Base-by-base conservation (phyloP, 2,329 filamentous ascomycete species). In the Rutstroemia sydowiana region DNA sequence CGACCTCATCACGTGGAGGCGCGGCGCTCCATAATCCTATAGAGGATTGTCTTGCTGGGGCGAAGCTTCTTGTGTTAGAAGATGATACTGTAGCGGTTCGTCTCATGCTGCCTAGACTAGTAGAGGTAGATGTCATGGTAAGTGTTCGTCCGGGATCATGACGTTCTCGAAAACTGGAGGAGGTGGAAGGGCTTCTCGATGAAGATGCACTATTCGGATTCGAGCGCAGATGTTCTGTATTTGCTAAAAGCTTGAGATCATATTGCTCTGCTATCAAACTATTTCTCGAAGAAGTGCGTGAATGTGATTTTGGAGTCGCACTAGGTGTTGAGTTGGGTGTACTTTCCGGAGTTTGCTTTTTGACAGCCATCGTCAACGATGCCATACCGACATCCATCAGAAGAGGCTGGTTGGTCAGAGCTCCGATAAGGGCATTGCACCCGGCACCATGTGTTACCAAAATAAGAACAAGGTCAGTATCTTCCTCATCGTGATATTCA, bases 381-480 rank as follows among this genome's bases (percentile, higher is more conserved):
- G 92, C 88, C 70, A 95, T 87, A 26, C 85, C 85, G 14, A 97
- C 86, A 65, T 97, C 91, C 63, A 95, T 81, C 13, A 98, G 76
- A 0, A 95, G 90, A 0, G 93, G 92, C 63, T 95, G 87, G 55
- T 92, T 87, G 0, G 91, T 95, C 58, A 98, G 79, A 23, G 90
- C 90, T 11, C 92, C 90, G 56, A 98, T 91, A 41, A 98, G 71
- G 2, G 93, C 93, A 70, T 98, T 98, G 70, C 92, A 95, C 36
- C 93, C 93, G 13, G 93, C 93, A 21, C 92, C 92, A 65, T 98
- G 93, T 0, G 93, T 95, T 20, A 98, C 87, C 7, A 98, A 71
- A 37, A 98, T 76, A 14, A 98, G 73, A 1, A 97, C 84, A 1
- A 90, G 79, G 60, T 95, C 87, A 1, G 81, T 76, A 31, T 82